Percentiles rank a stretch among this genome's conserved stretches.
Conservation (phyloP, 805 yeast species). For the Pichia deserticola region DNA sequence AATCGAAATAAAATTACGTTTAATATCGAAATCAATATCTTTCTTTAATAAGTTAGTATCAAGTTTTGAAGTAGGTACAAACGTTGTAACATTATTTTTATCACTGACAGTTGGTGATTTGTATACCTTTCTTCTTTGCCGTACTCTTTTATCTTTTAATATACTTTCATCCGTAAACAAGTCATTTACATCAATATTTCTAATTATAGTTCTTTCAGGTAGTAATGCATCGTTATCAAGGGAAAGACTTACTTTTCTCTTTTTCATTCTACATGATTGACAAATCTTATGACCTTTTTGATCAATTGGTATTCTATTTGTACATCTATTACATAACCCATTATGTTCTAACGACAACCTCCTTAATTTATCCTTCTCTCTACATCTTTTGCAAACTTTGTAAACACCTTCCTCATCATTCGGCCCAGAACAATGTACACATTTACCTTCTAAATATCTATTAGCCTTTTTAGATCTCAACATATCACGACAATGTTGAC, state of each 20-base stretch:
- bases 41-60: too few relatives aligned
- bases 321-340: slow-evolving; percentile 61
- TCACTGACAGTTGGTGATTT: too few relatives aligned
- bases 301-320: slow-evolving; percentile 36
- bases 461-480: slow-evolving; percentile 49
- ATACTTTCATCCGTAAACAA: background rate
- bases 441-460: slow-evolving; percentile 55
- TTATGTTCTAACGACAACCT: slow-evolving; percentile 47
- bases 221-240: background rate
- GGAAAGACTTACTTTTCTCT: slow-evolving; percentile 28
- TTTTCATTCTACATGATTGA: slow-evolving; percentile 42
- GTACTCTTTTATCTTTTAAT: too few relatives aligned
- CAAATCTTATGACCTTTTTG: slow-evolving; percentile 56
- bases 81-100: too few relatives aligned
- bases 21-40: too few relatives aligned
- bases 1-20: too few relatives aligned
- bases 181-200: background rate
- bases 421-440: slow-evolving; percentile 64
- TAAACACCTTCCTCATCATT: slow-evolving; percentile 37
- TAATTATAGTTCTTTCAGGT: background rate
- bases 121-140: too few relatives aligned
- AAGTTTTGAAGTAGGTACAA: too few relatives aligned
- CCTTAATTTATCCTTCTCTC: slow-evolving; percentile 53
- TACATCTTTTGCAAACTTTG: slow-evolving; percentile 61
- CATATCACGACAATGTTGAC: slow-evolving; percentile 51